Evolutionary conservation across 2,329 filamentous ascomycete species (phyloP).

Genomic region (Corinectria fuckeliana): DNA sequence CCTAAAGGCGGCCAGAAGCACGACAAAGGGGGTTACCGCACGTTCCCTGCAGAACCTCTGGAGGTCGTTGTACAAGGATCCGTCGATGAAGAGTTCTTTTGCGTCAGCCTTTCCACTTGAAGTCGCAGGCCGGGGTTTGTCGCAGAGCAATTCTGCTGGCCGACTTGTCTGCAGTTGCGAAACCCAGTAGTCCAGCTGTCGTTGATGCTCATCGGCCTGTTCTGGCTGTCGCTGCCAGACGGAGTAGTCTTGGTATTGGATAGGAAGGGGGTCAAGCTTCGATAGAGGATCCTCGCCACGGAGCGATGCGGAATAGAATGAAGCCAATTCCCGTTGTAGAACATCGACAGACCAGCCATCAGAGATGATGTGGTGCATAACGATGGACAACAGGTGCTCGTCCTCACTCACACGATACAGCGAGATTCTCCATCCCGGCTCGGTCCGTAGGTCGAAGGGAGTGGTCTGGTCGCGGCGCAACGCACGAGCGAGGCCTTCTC

Average conservation of each 20-base stretch:
- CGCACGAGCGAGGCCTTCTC: not conserved
- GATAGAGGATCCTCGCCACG: not conserved
- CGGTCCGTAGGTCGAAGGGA: conserved; percentile 14
- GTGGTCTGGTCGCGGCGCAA: conserved; percentile 16
- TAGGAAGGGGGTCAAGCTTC: not conserved
- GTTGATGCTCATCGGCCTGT: not conserved
- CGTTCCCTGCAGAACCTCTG: conserved; percentile 17
- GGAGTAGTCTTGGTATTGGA: not conserved
- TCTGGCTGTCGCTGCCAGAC: not conserved
- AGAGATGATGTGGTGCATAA: conserved; percentile 30
- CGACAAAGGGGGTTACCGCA: conserved; percentile 12
- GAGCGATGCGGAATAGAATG: conserved; percentile 1
- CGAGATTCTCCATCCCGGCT: conserved; percentile 20
- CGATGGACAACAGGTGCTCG: conserved; percentile 18
- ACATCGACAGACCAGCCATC: conserved; percentile 31
- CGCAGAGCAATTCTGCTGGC: conserved; percentile 17
- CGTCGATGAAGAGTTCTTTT: conserved; percentile 11
- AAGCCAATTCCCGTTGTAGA: conserved; percentile 10
- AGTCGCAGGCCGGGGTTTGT: conserved; percentile 12
- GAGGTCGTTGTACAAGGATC: conserved; percentile 2
- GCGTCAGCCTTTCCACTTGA: conserved; percentile 18
- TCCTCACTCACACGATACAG: conserved; percentile 7
- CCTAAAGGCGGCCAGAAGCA: conserved; percentile 31
- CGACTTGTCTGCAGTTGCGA: not conserved
- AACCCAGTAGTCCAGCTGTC: not conserved